These are phyloP conservation scores for Calycina marina DNA, from an alignment of 2,329 filamentous ascomycete species.

Conservation along the genomic window DNA sequence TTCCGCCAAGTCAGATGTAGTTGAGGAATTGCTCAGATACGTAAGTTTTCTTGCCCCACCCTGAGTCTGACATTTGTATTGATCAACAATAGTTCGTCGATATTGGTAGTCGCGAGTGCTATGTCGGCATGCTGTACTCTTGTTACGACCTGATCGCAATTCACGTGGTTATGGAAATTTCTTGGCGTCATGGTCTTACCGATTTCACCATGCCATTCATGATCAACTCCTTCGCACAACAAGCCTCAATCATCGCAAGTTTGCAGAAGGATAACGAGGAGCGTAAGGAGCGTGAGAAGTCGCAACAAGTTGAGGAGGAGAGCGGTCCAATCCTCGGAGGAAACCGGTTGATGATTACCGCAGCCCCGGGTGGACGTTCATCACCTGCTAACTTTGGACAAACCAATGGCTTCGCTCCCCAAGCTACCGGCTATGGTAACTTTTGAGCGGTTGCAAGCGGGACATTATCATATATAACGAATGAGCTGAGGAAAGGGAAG, in stretches of 20 bases:
- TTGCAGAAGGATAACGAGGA: slow-evolving; percentile 96
- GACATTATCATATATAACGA: slow-evolving; percentile 16
- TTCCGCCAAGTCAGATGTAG: slow-evolving; percentile 77
- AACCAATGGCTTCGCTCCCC: slow-evolving; percentile 77
- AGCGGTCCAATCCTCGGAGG: slow-evolving; percentile 86
- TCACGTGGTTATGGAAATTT: slow-evolving; percentile 86
- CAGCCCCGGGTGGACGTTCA: slow-evolving; percentile 49
- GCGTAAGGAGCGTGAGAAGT: slow-evolving; percentile 62
- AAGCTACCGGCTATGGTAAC: slow-evolving; percentile 62
- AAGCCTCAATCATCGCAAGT: slow-evolving; percentile 68
- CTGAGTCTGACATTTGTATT: slow-evolving; percentile 23
- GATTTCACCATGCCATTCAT: slow-evolving; percentile 99
- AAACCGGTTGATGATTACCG: slow-evolving; percentile 86
- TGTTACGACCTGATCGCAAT: slow-evolving; percentile 96
- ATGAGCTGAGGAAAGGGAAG: slow-evolving; percentile 15
- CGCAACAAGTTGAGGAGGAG: slow-evolving; percentile 73
- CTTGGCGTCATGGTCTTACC: slow-evolving; percentile 85
- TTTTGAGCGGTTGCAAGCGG: slow-evolving; percentile 28
- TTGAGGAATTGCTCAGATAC: slow-evolving; percentile 91
- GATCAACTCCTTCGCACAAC: slow-evolving; percentile 94
- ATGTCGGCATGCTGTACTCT: slow-evolving; percentile 98
- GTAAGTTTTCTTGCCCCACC: slow-evolving; percentile 47
- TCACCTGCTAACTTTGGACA: slow-evolving; percentile 55
- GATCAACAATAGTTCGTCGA: slow-evolving; percentile 67
- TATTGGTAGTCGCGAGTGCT: slow-evolving; percentile 97